These are phyloP conservation scores for Neotropicomus parvogracilis DNA, from an alignment of 1,284 basidiomycete species.

Conservation along the genomic window DNA sequence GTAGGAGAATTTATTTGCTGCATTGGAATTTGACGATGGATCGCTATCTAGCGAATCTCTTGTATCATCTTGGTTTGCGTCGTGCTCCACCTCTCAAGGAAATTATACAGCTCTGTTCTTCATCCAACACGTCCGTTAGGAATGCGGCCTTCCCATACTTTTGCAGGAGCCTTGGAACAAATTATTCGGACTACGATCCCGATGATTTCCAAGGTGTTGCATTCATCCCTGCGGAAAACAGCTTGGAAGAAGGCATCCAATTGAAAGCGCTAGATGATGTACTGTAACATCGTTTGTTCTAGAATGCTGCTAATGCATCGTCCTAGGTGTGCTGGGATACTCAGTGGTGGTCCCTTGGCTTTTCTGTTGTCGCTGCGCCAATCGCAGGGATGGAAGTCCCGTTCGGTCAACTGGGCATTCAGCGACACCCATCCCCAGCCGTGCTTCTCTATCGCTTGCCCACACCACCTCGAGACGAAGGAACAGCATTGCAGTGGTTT, in stretches of 20 bases:
- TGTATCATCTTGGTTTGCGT: conserved; percentile 74
- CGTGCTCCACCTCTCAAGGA: conserved; percentile 65
- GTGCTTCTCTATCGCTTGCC: too few species aligned
- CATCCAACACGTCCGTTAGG: conserved; percentile 42
- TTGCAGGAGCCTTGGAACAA: conserved; percentile 57
- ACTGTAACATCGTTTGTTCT: not conserved
- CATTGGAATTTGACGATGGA: not conserved
- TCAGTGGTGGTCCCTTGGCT: too few species aligned
- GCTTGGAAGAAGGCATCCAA: conserved; percentile 36
- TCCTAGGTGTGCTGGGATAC: too few species aligned
- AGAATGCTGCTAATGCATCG: too few species aligned
- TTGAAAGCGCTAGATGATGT: conserved; percentile 61
- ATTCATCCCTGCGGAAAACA: conserved; percentile 75
- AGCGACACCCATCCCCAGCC: too few species aligned
- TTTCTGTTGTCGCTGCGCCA: too few species aligned
- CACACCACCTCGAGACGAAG: too few species aligned
- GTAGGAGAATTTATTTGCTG: conserved; percentile 25
- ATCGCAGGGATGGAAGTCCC: too few species aligned
- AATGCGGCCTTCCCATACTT: conserved; percentile 68
- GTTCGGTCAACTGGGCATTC: too few species aligned
- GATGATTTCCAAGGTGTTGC: conserved; percentile 49
- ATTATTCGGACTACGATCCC: conserved; percentile 62
- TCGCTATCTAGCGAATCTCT: conserved; percentile 38
- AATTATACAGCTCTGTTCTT: conserved; percentile 65
- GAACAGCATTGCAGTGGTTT: too few species aligned